Conservation (phyloP, 2,329 filamentous ascomycete species). For the Exophiala phaeomuriformis region DNA sequence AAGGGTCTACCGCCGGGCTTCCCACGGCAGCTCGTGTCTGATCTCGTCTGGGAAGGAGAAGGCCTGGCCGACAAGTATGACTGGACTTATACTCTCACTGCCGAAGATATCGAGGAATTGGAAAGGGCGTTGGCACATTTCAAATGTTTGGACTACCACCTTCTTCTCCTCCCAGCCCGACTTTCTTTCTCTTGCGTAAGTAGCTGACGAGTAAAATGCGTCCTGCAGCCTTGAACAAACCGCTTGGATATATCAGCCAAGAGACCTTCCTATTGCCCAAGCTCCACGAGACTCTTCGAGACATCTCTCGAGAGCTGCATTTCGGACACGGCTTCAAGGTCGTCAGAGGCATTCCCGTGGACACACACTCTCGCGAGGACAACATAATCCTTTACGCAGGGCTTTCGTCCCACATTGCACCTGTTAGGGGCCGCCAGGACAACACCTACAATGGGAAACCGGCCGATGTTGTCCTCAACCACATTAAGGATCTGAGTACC, state of each 20-base stretch:
- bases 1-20: slow-evolving; percentile 37
- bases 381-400: slow-evolving; percentile 39
- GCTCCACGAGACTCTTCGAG: slow-evolving; percentile 30
- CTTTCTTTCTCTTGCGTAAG: background rate
- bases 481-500: slow-evolving; percentile 55
- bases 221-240: slow-evolving; percentile 28
- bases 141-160: slow-evolving; percentile 30
- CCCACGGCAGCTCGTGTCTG: slow-evolving; percentile 35
- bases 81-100: slow-evolving; percentile 37
- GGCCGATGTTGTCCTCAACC: slow-evolving; percentile 49
- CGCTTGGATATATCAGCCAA: slow-evolving; percentile 38
- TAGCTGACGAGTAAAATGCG: slow-evolving; percentile 7
- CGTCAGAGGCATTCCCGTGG: slow-evolving; percentile 37
- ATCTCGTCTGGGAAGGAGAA: slow-evolving; percentile 44
- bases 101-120: slow-evolving; percentile 38
- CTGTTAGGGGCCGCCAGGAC: slow-evolving; percentile 38
- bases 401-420: slow-evolving; percentile 38
- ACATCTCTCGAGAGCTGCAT: slow-evolving; percentile 34
- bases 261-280: slow-evolving; percentile 40
- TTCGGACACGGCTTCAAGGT: slow-evolving; percentile 40
- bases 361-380: slow-evolving; percentile 34
- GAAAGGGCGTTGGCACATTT: slow-evolving; percentile 39
- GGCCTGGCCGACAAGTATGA: slow-evolving; percentile 34
- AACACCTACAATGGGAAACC: slow-evolving; percentile 39
- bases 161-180: background rate